Evolutionary conservation across 257 asterid species (phyloP).

Genomic region (Asclepias syriaca): DNA sequence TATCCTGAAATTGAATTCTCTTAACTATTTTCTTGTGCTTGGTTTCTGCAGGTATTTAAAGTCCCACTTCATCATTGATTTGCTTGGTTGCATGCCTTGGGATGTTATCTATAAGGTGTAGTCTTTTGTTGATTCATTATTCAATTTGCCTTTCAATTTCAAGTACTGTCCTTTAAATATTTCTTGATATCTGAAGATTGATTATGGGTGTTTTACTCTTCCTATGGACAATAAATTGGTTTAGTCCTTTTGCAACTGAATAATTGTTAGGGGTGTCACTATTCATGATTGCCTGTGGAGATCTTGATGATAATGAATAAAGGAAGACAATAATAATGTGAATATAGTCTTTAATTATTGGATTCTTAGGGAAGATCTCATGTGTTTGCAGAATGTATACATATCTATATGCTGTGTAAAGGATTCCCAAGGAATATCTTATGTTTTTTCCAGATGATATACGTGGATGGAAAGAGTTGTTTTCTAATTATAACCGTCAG

Average conservation of each 20-base stretch:
- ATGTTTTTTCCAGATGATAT: neutral
- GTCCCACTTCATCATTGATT: conserved; percentile 34
- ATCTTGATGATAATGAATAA: neutral
- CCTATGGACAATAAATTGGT: neutral
- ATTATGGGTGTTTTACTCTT: neutral
- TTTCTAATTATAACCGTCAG: neutral
- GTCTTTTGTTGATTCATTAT: neutral
- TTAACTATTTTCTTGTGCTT: conserved; percentile 1
- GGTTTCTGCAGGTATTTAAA: conserved; percentile 31
- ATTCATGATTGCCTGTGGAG: neutral
- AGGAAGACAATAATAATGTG: neutral
- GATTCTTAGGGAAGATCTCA: neutral
- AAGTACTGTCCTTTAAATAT: neutral
- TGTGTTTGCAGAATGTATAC: neutral
- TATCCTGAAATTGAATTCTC: neutral
- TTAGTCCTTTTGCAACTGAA: neutral
- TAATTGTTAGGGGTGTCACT: neutral
- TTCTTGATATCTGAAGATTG: conserved; percentile 2
- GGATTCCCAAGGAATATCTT: neutral
- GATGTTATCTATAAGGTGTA: conserved; percentile 39
- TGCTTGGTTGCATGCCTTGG: conserved; percentile 48
- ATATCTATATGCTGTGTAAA: neutral
- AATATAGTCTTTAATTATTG: too few species aligned
- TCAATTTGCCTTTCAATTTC: neutral
- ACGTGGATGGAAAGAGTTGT: neutral